A percentile compares a stretch with the other conserved stretches of the same genome.
phyloP scores from a whole-genome alignment of 108 stramenopile genomes.

The Heterococcus sp. region DNA sequence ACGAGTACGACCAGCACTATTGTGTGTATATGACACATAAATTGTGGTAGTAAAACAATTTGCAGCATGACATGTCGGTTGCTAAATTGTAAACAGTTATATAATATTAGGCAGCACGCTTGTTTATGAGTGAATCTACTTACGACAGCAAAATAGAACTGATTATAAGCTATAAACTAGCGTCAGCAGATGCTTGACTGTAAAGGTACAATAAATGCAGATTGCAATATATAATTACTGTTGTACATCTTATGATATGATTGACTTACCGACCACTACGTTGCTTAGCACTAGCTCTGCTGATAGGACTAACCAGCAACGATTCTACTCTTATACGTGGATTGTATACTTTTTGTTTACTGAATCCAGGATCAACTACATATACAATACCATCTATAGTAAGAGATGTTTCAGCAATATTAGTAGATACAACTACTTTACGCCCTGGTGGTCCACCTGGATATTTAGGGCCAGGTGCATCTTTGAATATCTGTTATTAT shows the following conservation, averaged over 20 bases:
- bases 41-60: no score
- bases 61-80: no score
- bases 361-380: slow-evolving; percentile 98
- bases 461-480: slow-evolving; percentile 82
- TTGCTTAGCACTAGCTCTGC: slow-evolving; percentile 89
- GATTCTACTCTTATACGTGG: slow-evolving; percentile 96
- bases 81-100: no score
- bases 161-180: no score
- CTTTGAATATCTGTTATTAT: slow-evolving; percentile 81
- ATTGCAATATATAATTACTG: no score
- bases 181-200: no score
- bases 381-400: slow-evolving; percentile 99
- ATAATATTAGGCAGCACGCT: no score
- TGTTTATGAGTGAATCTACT: no score
- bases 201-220: no score
- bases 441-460: slow-evolving; percentile 91
- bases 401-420: slow-evolving; percentile 96
- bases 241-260: not conserved
- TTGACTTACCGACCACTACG: slow-evolving; percentile 23
- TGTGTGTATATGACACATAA: no score
- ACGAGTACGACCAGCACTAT: slow-evolving; percentile 95
- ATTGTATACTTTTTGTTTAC: slow-evolving; percentile 99
- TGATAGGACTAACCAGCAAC: slow-evolving; percentile 94
- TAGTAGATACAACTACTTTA: slow-evolving; percentile 96
- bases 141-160: no score